phyloP scores from a whole-genome alignment of 1,284 basidiomycete genomes.

The Coriolopsis trogii region DNA sequence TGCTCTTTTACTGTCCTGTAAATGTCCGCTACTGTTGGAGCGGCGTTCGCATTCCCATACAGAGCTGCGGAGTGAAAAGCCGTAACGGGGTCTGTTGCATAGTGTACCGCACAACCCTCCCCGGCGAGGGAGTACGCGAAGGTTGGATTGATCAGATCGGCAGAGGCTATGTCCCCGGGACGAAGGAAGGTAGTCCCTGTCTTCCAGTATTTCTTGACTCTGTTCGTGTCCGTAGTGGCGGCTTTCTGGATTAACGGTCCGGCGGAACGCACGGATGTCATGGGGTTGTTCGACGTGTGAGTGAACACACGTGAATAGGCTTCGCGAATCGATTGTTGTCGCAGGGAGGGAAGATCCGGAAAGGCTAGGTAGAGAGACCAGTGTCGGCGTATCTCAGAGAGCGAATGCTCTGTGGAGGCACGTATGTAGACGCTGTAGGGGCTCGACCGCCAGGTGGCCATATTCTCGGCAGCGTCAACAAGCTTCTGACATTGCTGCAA shows the following conservation, averaged over 20 bases:
- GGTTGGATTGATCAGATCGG: constrained; percentile 48
- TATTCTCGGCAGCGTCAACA: constrained; percentile 35
- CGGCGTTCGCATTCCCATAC: constrained; percentile 30
- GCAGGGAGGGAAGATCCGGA: too few species aligned
- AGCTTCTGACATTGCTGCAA: constrained; percentile 49
- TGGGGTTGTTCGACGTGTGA: too few species aligned
- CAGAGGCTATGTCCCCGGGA: constrained; percentile 25
- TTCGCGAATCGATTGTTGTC: too few species aligned
- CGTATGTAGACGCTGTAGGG: constrained; percentile 43
- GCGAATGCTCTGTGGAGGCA: constrained; percentile 42
- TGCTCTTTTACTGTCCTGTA: constrained; percentile 33
- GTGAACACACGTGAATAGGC: too few species aligned
- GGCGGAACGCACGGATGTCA: constrained; percentile 37
- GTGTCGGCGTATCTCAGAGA: constrained; percentile 46
- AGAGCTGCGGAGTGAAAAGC: constrained; percentile 50
- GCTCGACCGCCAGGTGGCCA: constrained; percentile 47
- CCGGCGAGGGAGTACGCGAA: constrained; percentile 47
- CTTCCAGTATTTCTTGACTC: constrained; percentile 43
- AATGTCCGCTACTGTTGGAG: constrained; percentile 26
- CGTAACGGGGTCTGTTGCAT: constrained; percentile 46
- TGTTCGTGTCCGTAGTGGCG: constrained; percentile 17
- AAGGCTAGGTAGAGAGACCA: too few species aligned
- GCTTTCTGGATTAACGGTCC: constrained; percentile 39
- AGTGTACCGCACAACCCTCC: constrained; percentile 48
- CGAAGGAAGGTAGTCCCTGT: constrained; percentile 43